Conservation (phyloP, 176 grass and related monocot genomes). For the Thalia dealbata region DNA sequence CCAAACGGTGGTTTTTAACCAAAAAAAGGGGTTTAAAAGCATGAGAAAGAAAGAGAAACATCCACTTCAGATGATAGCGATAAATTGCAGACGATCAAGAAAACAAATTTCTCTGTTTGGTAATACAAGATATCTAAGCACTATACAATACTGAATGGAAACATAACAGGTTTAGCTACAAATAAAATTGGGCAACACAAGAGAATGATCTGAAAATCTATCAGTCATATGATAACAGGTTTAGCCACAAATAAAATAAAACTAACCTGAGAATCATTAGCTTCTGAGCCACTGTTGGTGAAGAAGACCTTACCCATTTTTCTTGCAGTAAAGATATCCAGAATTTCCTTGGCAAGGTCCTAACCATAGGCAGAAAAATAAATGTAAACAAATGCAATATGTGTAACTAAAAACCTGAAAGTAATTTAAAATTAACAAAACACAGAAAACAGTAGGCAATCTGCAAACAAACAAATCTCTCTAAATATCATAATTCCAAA, state of each 20-base stretch:
- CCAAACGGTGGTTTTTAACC: neutral
- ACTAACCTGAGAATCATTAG: constrained; percentile 89
- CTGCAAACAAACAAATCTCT: neutral
- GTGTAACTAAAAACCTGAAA: neutral
- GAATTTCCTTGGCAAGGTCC: constrained; percentile 83
- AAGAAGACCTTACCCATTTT: constrained; percentile 98
- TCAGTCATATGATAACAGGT: neutral
- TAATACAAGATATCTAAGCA: neutral
- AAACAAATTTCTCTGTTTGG: neutral
- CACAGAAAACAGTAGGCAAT: neutral
- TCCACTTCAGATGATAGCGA: neutral
- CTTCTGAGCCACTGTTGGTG: constrained; percentile 97
- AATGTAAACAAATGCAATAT: constrained; percentile 1
- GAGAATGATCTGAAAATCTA: neutral
- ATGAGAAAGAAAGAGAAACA: neutral
- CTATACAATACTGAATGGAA: neutral
- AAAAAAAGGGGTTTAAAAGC: too few relatives aligned
- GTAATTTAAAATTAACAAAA: neutral
- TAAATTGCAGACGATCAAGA: too few relatives aligned
- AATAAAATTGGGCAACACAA: too few relatives aligned
- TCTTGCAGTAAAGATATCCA: constrained; percentile 69
- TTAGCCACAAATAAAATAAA: neutral
- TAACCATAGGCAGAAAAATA: constrained; percentile 17
- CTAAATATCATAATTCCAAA: neutral
- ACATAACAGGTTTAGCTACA: too few relatives aligned